Base-by-base conservation (phyloP, 2,329 filamentous ascomycete genomes). In the Ophiostoma angusticollis region DNA sequence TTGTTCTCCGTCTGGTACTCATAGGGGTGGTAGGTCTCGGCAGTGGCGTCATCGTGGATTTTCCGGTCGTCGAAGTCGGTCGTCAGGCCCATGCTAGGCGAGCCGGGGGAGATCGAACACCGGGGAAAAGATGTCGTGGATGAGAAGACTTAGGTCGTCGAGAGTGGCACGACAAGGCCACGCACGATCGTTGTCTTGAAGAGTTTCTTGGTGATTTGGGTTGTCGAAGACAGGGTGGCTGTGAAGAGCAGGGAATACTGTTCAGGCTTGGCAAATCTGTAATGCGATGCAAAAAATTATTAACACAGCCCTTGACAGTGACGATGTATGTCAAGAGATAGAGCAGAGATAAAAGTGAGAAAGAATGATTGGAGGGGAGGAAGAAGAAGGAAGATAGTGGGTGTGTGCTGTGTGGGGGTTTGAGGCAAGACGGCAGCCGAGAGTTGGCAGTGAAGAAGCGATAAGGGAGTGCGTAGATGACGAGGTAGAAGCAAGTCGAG, bases 1-100 rank as follows among this genome's bases (percentile, higher is more conserved):
- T 86, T 85, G 67, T 86, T 85, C 60, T 86, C 79, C 45, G 78
- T 79, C 62, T 91, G 79, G 64, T 91, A 96, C 61, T 85, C 78
- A 77, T 89, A 95, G 37, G 70, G 74, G 56, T 70, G 65, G 56
- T 78, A 78, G 57, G 65, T 58, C 52, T 74, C 67, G 51, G 68
- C 65, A 56, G 74, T 66, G 50, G 72, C 68, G 51, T 76, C 73
- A 53, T 70, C 61, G 50, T 75, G 67, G 58, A 59, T 70, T 60
- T 78, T 65, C 73, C 73, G 73, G 60, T 79, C 75, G 69, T 78
- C 71, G 63, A 79, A 80, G 49, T 79, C 75, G 59, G 68, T 68
- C 56, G 63, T 63, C 63, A 70, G 61, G 69, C 72, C 73, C 74
- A 80, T 79, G 72, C 71, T 76, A 78, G 74, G 74, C 74, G 66